Evolutionary conservation across 2,329 filamentous ascomycete species (phyloP).

Genomic region (Diaporthe velutina): DNA sequence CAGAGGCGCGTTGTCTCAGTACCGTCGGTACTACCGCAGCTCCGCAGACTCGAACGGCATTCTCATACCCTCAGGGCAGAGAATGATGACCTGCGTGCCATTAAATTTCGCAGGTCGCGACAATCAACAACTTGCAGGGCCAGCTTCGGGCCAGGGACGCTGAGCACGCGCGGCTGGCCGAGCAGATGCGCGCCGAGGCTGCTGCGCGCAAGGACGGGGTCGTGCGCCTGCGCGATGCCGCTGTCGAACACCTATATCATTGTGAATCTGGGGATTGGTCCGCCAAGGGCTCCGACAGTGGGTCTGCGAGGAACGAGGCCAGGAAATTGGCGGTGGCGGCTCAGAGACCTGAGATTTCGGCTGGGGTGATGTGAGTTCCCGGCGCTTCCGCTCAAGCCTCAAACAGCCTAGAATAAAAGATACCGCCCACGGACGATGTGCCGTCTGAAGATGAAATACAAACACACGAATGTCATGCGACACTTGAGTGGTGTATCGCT

Average conservation of each 20-base stretch:
- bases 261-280: no score
- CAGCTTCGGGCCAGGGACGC: slow-evolving; percentile 27
- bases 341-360: slow-evolving; percentile 37
- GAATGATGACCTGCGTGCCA: slow-evolving; percentile 4
- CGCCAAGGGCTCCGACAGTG: slow-evolving; percentile 39
- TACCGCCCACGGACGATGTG: slow-evolving; percentile 27
- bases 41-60: slow-evolving; percentile 23
- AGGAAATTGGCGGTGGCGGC: slow-evolving; percentile 31
- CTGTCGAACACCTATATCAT: no score
- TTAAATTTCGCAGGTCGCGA: slow-evolving; percentile 20
- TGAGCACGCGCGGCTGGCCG: slow-evolving; percentile 18
- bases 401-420: not conserved
- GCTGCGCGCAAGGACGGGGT: no score
- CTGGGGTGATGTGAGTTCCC: slow-evolving; percentile 22
- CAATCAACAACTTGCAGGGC: slow-evolving; percentile 19
- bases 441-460: no score
- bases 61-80: slow-evolving; percentile 13
- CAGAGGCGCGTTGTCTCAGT: not conserved
- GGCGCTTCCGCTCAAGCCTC: not conserved
- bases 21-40: not conserved
- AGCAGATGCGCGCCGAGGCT: slow-evolving; percentile 32
- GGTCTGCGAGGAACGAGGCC: slow-evolving; percentile 21
- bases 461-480: no score
- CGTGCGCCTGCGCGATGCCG: no score
- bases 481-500: no score